Conservation (phyloP, 139 green algal species). For the Coccomyxa sp. region DNA sequence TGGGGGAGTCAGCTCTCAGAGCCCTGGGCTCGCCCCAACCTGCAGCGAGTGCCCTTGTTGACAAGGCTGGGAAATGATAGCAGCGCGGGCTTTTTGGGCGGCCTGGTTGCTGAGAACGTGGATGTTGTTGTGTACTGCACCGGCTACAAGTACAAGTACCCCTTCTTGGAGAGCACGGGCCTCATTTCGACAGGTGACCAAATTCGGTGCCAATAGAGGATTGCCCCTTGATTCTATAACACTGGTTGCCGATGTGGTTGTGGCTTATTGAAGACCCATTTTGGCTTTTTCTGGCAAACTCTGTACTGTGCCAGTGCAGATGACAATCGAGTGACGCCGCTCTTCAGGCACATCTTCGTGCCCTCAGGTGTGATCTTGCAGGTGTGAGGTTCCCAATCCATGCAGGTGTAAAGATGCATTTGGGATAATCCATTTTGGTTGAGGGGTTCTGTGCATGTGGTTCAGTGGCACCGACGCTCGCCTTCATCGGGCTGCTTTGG, state of each 20-base stretch:
- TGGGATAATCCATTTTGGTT: neutral
- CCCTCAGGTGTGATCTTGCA: neutral
- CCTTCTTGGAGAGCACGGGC: constrained; percentile 46
- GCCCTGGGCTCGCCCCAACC: neutral
- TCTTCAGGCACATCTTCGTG: constrained; percentile 69
- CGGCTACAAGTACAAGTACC: constrained; percentile 66
- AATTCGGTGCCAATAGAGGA: neutral
- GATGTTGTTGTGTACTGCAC: constrained; percentile 74
- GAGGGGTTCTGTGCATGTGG: neutral
- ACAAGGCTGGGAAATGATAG: constrained; percentile 25
- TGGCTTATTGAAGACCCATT: neutral
- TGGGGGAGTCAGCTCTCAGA: constrained; percentile 36
- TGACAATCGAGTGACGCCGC: constrained; percentile 48
- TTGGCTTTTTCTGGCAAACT: neutral
- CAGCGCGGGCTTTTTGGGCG: neutral
- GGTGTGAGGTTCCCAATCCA: neutral
- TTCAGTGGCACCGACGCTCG: constrained; percentile 37
- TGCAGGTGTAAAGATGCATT: neutral
- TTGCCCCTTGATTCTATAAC: neutral
- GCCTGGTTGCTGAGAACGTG: neutral
- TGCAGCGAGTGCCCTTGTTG: constrained; percentile 29
- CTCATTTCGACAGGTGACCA: constrained; percentile 18
- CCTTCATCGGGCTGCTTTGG: constrained; percentile 74
- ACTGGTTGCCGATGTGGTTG: neutral
- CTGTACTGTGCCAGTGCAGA: neutral